Percentiles rank a stretch among this genome's conserved stretches.
Conservation (phyloP, 2,329 filamentous ascomycete genomes). For the Fusarium transvaalense region DNA sequence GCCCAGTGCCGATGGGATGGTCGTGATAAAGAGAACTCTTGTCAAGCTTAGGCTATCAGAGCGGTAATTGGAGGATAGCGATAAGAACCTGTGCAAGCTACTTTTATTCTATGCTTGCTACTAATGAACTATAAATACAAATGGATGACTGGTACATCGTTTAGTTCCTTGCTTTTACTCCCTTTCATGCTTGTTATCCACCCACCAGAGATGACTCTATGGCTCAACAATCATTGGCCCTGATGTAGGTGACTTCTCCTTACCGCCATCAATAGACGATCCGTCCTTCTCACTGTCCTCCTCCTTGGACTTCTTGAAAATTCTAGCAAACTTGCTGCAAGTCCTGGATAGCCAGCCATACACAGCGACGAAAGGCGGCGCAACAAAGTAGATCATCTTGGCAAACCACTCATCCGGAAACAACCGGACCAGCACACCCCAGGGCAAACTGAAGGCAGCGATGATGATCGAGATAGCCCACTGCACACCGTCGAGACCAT, state of each 20-base stretch:
- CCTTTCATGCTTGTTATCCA: neutral
- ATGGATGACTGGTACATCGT: neutral
- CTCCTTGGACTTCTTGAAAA: conserved; percentile 13
- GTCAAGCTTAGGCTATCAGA: too few species aligned
- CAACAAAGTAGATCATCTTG: conserved; percentile 6
- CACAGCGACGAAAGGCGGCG: conserved; percentile 13
- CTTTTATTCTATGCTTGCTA: neutral
- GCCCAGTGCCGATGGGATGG: too few species aligned
- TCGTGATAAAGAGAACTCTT: too few species aligned
- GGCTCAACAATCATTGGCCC: conserved; percentile 18
- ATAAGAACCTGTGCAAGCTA: neutral
- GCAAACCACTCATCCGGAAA: conserved; percentile 32
- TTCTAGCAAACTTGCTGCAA: neutral
- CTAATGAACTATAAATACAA: neutral
- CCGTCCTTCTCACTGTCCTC: neutral
- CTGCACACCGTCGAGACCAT: conserved; percentile 75
- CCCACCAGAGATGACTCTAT: neutral
- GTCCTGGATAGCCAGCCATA: neutral
- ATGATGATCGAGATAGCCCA: conserved; percentile 87
- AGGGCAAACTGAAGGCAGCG: conserved; percentile 16
- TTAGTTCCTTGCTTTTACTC: neutral
- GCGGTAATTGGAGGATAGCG: too few species aligned
- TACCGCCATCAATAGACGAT: neutral
- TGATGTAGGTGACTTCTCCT: conserved; percentile 2
- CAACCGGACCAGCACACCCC: conserved; percentile 14